Base-by-base conservation (phyloP, 78 protist species). In the Cavenderia fasciculata region DNA sequence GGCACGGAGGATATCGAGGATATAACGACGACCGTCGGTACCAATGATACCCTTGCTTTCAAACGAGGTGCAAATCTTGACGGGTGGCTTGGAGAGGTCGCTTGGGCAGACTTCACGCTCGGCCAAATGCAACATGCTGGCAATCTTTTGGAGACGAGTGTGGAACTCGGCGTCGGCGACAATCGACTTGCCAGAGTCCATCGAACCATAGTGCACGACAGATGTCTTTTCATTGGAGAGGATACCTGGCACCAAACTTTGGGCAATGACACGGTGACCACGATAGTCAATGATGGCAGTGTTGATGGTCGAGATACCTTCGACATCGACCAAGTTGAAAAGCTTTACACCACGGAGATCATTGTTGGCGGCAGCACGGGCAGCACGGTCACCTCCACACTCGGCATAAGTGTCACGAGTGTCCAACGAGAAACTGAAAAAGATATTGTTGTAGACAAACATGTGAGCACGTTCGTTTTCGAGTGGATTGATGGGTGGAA, bases 401-500 rank as follows among this genome's bases (percentile, higher is more conserved):
- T 78, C 41, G 7, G 62, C 23, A 33, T 76, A 74, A 16, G 41
- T 10, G 63, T 75, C 85, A 76, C 87, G 85, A 44, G 94, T 79
- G 16, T 86, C 95, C 27, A 87, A 36, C 1, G 95, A 52, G 4
- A 46, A 78, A 2, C 78, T 56, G 40, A 86, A 89, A 56, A 93
- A 93, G 59, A 93, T 93, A 40, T 93, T 93, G 41, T 93, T 73
- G 87, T 93, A 86, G 33, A 93, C 54, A 68, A 61, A 93, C 92
- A 93, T 86, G 47, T 87, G 94, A 4, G 59, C 19, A 61, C 74
- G 52, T 25, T 78, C 74, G 16, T 68, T 71, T 4, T 93, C 95
- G n/a, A 51, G 7, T 69, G 95, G 95, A 51, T 93, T 93, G 75
- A 93, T 63, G 25, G 95, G 95, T 49, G 57, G 75, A 2, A 93